These are phyloP conservation scores for Glycine latifolia DNA, from an alignment of 306 rosid genomes.

Conservation along the genomic window DNA sequence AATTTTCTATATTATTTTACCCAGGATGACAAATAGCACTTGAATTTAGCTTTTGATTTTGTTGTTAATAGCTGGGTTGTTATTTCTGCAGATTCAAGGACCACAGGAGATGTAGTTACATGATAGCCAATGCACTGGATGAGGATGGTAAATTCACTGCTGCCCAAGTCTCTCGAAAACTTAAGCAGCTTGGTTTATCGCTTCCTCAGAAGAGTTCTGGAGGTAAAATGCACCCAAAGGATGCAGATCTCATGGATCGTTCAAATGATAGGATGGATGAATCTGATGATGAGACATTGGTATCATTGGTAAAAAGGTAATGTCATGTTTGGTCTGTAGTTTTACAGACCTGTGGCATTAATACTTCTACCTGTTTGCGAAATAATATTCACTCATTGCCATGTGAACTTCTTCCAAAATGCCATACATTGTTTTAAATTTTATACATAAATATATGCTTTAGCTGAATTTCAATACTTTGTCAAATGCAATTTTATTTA, in stretches of 20 bases:
- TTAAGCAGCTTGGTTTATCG: constrained; percentile 82
- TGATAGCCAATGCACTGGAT: constrained; percentile 89
- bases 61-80: constrained; percentile 31
- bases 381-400: constrained; percentile 6
- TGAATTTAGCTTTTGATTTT: constrained; percentile 18
- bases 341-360: constrained; percentile 1
- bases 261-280: constrained; percentile 50
- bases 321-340: constrained; percentile 23
- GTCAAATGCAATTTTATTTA: constrained; percentile 31
- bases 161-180: constrained; percentile 80
- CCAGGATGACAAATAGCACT: not conserved
- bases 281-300: constrained; percentile 76
- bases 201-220: constrained; percentile 57
- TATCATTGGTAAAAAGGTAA: constrained; percentile 73
- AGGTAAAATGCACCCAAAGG: constrained; percentile 46
- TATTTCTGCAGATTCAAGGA: constrained; percentile 73
- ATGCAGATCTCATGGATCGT: constrained; percentile 52
- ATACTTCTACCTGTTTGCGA: not conserved
- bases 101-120: constrained; percentile 77
- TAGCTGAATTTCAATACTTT: constrained; percentile 16
- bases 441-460: constrained; percentile 29
- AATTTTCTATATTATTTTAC: constrained; percentile 15
- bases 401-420: constrained; percentile 20
- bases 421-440: not conserved
- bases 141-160: constrained; percentile 69